These are phyloP conservation scores for Boletus sp. DNA, from an alignment of 768 basidiomycete genomes.

Conservation along the genomic window DNA sequence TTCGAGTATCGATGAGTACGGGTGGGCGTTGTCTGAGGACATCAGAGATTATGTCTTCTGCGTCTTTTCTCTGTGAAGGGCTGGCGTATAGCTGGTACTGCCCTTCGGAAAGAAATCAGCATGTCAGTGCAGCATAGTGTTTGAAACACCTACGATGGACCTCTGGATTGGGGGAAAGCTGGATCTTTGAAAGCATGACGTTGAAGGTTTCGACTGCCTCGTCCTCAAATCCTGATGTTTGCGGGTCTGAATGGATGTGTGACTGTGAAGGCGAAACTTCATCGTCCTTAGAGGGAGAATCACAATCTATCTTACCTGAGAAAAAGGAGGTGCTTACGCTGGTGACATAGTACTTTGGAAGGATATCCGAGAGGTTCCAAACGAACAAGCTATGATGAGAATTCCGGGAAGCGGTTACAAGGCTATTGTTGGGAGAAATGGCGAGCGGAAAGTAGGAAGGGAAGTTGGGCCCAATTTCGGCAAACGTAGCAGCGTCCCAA, in stretches of 20 bases:
- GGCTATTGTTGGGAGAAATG: conserved; percentile 2
- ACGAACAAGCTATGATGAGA: neutral
- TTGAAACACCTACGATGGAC: neutral
- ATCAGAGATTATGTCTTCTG: neutral
- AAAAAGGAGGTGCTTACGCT: neutral
- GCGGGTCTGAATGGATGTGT: neutral
- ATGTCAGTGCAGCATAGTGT: neutral
- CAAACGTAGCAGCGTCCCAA: conserved; percentile 4
- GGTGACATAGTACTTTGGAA: neutral
- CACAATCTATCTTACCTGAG: neutral
- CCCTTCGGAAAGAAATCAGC: neutral
- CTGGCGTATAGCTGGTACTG: neutral
- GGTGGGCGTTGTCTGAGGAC: neutral
- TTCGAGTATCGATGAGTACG: conserved; percentile 4
- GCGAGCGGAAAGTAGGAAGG: neutral
- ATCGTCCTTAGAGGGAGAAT: neutral
- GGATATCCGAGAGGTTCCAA: neutral
- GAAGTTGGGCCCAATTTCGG: conserved; percentile 1
- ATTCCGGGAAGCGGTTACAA: neutral
- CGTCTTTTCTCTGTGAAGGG: neutral
- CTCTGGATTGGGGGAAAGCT: neutral
- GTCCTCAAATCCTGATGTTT: neutral
- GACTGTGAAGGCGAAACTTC: neutral
- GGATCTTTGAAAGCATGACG: neutral
- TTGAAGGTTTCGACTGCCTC: neutral